Evolutionary conservation across 2,329 filamentous ascomycete species (phyloP).

Genomic region (Talaromyces sp.): DNA sequence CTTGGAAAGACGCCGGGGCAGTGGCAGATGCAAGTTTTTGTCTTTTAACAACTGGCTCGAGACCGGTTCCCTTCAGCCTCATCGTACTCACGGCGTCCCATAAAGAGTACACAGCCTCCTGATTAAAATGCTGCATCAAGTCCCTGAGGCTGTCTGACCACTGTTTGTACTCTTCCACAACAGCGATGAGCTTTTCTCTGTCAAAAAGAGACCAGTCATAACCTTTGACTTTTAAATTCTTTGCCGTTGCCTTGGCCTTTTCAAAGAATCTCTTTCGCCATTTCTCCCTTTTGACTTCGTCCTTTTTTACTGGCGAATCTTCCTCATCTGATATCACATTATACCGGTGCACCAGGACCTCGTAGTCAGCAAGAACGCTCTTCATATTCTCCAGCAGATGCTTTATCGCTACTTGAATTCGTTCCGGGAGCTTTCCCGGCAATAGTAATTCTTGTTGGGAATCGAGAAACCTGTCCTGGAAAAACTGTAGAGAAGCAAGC

Average conservation of each 20-base stretch:
- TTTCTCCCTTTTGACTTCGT: slow-evolving; percentile 12
- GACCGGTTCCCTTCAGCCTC: slow-evolving; percentile 18
- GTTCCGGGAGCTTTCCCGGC: slow-evolving; percentile 16
- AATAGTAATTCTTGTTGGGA: slow-evolving; percentile 19
- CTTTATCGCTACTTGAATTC: slow-evolving; percentile 16
- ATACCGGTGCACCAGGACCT: slow-evolving; percentile 17
- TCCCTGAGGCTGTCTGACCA: slow-evolving; percentile 22
- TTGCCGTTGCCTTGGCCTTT: slow-evolving; percentile 18
- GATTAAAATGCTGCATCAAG: slow-evolving; percentile 24
- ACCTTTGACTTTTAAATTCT: slow-evolving; percentile 19
- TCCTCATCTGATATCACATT: slow-evolving; percentile 12
- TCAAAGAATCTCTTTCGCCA: slow-evolving; percentile 18
- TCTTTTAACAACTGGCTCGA: slow-evolving; percentile 20
- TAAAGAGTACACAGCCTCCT: slow-evolving; percentile 16
- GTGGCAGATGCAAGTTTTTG: slow-evolving; percentile 16
- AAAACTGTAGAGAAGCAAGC: slow-evolving; percentile 19
- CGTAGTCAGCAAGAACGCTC: slow-evolving; percentile 19
- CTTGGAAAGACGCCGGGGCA: slow-evolving; percentile 17
- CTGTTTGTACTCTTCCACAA: slow-evolving; percentile 21
- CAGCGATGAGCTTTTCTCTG: slow-evolving; percentile 20
- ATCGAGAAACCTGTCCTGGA: slow-evolving; percentile 19
- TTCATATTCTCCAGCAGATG: slow-evolving; percentile 19
- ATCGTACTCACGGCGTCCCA: slow-evolving; percentile 9
- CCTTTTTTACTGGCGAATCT: slow-evolving; percentile 4
- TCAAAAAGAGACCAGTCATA: slow-evolving; percentile 29